Base-by-base conservation (phyloP, 2,329 filamentous ascomycete species). In the Cordyceps farinosa region DNA sequence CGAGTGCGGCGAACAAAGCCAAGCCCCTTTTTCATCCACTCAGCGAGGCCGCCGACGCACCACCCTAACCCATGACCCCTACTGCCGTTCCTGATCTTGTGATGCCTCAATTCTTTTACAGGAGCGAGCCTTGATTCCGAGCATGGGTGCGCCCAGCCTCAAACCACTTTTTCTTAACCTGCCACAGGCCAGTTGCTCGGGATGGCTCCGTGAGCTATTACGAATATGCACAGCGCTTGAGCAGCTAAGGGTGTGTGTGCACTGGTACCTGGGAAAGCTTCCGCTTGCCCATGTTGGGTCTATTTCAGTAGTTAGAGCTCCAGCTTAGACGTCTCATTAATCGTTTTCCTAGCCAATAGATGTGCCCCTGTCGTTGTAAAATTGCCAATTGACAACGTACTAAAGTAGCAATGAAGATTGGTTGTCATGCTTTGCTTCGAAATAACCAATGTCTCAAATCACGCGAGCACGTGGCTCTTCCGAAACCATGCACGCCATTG, bases 11-110 rank as follows among this genome's bases (percentile, higher is more conserved):
- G 27, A 27, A 50, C 47, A 29, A 29, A 15, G 22, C 59, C 13
- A 48, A 38, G 42, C 59, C 42, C 48, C 30, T n/a, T 54, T 61
- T 38, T 48, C 30, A 45, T 45, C 58, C 58, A 53, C 58, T 29
- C 58, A 53, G 47, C 27, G 47, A 50, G 10, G 17, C 5, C 34
- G 7, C n/a, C 48, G 29, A 29, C 38, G 48, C 58, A 61, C 59
- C 58, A 61, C 50, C 59, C 59, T 55, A 47, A 61, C 59, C 59
- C 51, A 61, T 55, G 59, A 55, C 59, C 59, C 51, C 59, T 48
- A 40, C 42, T 27, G 42, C 48, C 48, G 59, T 61, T 55, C 59
- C 59, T 61, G 59, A 61, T 61, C 59, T 61, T 61, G 59, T 61
- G 59, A 61, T 61, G 32, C 42, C 51, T 55, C 32, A 61, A 47